These are phyloP conservation scores for Teunomyces gatunensis DNA, from an alignment of 805 yeast species.

Conservation along the genomic window DNA sequence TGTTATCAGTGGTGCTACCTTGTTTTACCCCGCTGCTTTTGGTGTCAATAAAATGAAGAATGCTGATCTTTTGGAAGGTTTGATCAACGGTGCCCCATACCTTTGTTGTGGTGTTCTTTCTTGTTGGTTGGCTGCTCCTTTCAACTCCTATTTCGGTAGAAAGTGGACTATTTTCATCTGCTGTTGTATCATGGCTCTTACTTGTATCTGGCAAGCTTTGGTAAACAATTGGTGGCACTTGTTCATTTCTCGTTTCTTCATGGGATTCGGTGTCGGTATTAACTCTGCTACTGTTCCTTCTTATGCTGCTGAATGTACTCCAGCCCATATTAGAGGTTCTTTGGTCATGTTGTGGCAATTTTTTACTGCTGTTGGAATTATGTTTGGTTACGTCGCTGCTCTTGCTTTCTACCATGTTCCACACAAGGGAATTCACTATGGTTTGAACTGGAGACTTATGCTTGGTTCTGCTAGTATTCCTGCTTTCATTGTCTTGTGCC, in stretches of 20 bases:
- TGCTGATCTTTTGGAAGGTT: conserved; percentile 58
- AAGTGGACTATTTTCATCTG: conserved; percentile 60
- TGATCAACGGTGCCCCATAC: conserved; percentile 65
- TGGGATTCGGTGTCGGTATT: conserved; percentile 67
- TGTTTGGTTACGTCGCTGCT: conserved; percentile 61
- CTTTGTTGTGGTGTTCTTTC: conserved; percentile 55
- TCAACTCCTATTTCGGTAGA: conserved; percentile 56
- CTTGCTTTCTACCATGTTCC: conserved; percentile 59
- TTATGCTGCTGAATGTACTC: conserved; percentile 61
- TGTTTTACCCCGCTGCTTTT: conserved; percentile 55
- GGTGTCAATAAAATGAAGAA: conserved; percentile 43
- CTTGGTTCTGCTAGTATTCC: conserved; percentile 59
- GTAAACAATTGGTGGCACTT: conserved; percentile 60
- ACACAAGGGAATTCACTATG: conserved; percentile 41
- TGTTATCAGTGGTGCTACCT: conserved; percentile 64
- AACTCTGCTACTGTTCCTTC: conserved; percentile 69
- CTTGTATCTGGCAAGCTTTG: conserved; percentile 70
- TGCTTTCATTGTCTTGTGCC: conserved; percentile 52
- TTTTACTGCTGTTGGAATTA: conserved; percentile 72
- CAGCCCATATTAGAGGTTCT: conserved; percentile 61
- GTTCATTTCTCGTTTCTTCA: conserved; percentile 52
- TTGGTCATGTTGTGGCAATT: conserved; percentile 72
- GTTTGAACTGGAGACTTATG: conserved; percentile 61
- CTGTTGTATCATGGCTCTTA: conserved; percentile 53
- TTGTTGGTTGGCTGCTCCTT: conserved; percentile 58